Evolutionary conservation across 164 flowering plant genomes (phyloP).

Genomic region (Amborella trichopoda): DNA sequence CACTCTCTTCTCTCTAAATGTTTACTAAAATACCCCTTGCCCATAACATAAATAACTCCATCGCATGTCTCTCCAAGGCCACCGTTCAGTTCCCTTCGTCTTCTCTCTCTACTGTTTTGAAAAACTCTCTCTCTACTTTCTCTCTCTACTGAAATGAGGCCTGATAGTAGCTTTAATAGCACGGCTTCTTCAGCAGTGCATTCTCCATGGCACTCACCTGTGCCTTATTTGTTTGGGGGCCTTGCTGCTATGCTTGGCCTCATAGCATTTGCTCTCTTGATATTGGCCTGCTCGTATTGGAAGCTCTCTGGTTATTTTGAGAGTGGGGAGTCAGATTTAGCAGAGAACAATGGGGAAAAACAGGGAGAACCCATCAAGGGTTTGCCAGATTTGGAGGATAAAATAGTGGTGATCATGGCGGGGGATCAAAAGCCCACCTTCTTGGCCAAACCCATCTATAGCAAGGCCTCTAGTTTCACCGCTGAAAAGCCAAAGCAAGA

Average conservation of each 20-base stretch:
- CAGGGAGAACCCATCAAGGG: slow-evolving; percentile 11
- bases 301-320: slow-evolving; percentile 39
- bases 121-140: too few relatives aligned
- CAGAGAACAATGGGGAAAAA: slow-evolving; percentile 21
- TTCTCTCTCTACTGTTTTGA: too few relatives aligned
- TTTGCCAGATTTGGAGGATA: slow-evolving; percentile 27
- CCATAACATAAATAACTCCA: too few relatives aligned
- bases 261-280: slow-evolving; percentile 62
- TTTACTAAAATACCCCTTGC: too few relatives aligned
- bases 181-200: too few relatives aligned
- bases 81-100: too few relatives aligned
- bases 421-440: slow-evolving; percentile 51
- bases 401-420: slow-evolving; percentile 63
- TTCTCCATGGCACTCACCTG: too few relatives aligned
- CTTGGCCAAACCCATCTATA: slow-evolving; percentile 47
- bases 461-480: slow-evolving; percentile 12
- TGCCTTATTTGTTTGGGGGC: slow-evolving; percentile 79
- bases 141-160: too few relatives aligned
- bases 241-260: slow-evolving; percentile 72
- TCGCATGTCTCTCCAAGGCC: too few relatives aligned
- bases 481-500: neutral
- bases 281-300: slow-evolving; percentile 78
- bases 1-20: too few relatives aligned
- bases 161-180: too few relatives aligned
- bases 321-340: slow-evolving; percentile 1